A percentile compares a stretch with the other conserved stretches of the same genome.
Evolutionary conservation across 768 basidiomycete species (phyloP).

Genomic region (Agaricus blazei): DNA sequence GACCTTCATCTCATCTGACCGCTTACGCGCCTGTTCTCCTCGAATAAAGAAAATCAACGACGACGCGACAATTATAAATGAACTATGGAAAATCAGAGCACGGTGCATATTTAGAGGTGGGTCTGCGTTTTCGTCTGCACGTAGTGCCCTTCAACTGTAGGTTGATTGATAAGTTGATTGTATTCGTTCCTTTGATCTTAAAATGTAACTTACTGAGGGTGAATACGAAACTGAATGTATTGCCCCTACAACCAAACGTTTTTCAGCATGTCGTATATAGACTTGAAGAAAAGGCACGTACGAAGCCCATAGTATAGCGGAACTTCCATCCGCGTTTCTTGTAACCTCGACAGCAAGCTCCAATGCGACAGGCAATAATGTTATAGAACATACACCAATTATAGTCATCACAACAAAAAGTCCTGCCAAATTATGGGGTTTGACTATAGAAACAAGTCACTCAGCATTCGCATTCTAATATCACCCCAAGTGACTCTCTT

Average conservation of each 20-base stretch:
- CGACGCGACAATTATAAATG: constrained; percentile 35
- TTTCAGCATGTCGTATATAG: neutral
- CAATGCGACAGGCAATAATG: constrained; percentile 70
- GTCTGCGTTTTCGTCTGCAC: constrained; percentile 49
- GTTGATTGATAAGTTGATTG: too few relatives aligned
- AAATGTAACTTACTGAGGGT: constrained; percentile 44
- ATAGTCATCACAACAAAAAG: constrained; percentile 66
- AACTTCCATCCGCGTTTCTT: constrained; percentile 71
- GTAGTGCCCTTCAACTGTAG: constrained; percentile 60
- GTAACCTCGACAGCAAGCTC: constrained; percentile 81
- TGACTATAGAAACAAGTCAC: constrained; percentile 34
- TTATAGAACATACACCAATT: constrained; percentile 60
- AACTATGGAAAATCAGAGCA: constrained; percentile 64
- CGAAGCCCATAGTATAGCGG: constrained; percentile 74
- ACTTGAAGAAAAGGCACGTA: constrained; percentile 27
- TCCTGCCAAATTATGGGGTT: constrained; percentile 51
- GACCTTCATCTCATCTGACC: constrained; percentile 51
- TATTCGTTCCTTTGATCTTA: neutral
- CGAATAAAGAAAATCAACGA: constrained; percentile 43
- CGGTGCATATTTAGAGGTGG: constrained; percentile 74
- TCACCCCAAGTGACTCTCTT: constrained; percentile 16
- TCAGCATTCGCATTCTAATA: neutral
- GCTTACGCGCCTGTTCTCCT: constrained; percentile 60
- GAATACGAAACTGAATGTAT: constrained; percentile 56
- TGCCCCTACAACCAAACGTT: constrained; percentile 40